A percentile compares a stretch with the other conserved stretches of the same genome.
These are phyloP conservation scores for Auriscalpium orientale DNA, from an alignment of 768 basidiomycete species.

Conservation along the genomic window DNA sequence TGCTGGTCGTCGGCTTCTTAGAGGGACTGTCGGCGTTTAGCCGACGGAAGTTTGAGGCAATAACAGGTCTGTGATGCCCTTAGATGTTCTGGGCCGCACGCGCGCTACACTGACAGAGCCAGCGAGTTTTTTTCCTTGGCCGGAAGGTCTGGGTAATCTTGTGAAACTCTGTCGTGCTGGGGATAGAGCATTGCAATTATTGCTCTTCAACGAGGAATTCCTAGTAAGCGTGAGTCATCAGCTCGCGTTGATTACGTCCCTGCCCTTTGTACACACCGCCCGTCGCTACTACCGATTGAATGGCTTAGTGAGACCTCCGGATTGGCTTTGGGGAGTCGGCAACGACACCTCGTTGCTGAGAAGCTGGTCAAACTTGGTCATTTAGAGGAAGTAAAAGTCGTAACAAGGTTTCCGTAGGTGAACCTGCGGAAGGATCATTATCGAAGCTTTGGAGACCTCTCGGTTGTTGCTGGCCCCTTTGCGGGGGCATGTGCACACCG, in stretches of 20 bases:
- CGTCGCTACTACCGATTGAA: conserved; percentile 89
- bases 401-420: too few species aligned
- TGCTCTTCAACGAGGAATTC: conserved; percentile 89
- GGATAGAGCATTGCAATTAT: conserved; percentile 90
- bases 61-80: conserved; percentile 15
- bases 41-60: too few species aligned
- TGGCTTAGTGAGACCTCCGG: conserved; percentile 83
- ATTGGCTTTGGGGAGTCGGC: conserved; percentile 59
- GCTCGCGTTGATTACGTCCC: conserved; percentile 86
- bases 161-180: conserved; percentile 76
- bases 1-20: too few species aligned
- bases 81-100: conserved; percentile 75
- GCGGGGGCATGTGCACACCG: too few species aligned
- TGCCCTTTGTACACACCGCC: conserved; percentile 89
- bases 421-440: too few species aligned
- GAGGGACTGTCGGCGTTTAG: too few species aligned
- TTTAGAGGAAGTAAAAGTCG: too few species aligned
- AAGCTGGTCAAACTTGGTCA: too few species aligned
- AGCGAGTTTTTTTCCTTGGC: conserved; percentile 75
- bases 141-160: conserved; percentile 74
- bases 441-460: too few species aligned
- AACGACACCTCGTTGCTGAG: conserved; percentile 28
- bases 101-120: conserved; percentile 86
- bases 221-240: conserved; percentile 86
- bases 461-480: too few species aligned